phyloP scores from a whole-genome alignment of 2,329 filamentous ascomycete species.

The Penicillium sclerotigenum region DNA sequence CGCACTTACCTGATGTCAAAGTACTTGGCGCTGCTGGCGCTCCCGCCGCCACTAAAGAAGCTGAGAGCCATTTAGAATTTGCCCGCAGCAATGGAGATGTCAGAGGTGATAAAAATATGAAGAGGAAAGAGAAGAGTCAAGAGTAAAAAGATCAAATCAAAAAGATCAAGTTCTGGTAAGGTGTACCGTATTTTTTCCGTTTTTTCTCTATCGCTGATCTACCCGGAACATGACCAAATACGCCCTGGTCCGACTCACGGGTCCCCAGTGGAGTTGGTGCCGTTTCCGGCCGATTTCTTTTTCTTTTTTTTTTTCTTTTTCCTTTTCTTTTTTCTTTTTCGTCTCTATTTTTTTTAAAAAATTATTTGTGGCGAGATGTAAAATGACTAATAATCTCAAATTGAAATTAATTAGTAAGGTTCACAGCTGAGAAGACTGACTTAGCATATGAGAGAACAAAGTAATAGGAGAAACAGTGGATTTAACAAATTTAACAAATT shows the following conservation, averaged over 20 bases:
- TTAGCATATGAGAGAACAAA: not conserved
- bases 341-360: not conserved
- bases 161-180: conserved; percentile 4
- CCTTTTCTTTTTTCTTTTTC: not conserved
- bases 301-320: not conserved
- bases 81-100: conserved; percentile 15
- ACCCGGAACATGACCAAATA: conserved; percentile 41
- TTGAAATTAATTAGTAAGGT: not conserved
- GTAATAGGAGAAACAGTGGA: not conserved
- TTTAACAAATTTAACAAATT: not conserved
- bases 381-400: conserved; percentile 27
- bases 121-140: not conserved
- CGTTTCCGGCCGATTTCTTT: conserved; percentile 29
- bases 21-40: conserved; percentile 47
- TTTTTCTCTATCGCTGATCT: conserved; percentile 29
- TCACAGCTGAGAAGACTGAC: not conserved
- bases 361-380: conserved; percentile 18
- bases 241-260: conserved; percentile 47
- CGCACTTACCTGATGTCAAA: conserved; percentile 48
- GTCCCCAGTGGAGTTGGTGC: conserved; percentile 28
- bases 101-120: conserved; percentile 3
- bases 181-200: conserved; percentile 19
- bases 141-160: conserved; percentile 1
- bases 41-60: conserved; percentile 43
- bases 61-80: conserved; percentile 43